Evolutionary conservation across 2,329 filamentous ascomycete genomes (phyloP), one percentile per base, ranked within the genome.

Genomic region (Chrysosphaeria jannelii): DNA sequence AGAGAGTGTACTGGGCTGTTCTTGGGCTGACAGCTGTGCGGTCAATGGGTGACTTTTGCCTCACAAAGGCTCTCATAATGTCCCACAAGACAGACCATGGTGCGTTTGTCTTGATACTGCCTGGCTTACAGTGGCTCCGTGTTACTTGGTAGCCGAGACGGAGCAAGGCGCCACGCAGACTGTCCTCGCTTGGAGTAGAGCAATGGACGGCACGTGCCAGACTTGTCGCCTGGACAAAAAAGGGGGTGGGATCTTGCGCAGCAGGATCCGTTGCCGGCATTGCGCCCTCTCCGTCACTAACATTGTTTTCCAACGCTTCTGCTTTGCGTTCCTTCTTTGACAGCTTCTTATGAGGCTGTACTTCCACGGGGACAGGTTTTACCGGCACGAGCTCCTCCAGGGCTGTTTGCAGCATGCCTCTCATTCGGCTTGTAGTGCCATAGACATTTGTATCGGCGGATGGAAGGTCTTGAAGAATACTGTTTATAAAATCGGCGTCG

Each of bases 11-110:
- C 2, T 72, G 75, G 1, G 76, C 50, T 24, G 57, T 72, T n/a
- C 56, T 57, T 19, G 63, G 53, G 34, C 61, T 69, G 26, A 89
- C 51, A 11, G 62, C 61, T 1, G 58, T 59, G 17, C 66, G 59
- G 38, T 72, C 88, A 27, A 89, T 53, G 0, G 79, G 78, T 0
- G 60, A 54, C 35, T 68, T 71, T 39, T 89, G 76, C 13, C 68
- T 59, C 9, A 72, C 61, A 76, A 78, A 97, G 44, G 90, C 78
- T 13, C 74, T 58, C 62, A 93, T 85, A 14, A 93, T 51, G 39
- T 88, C 71, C 79, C 85, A 93, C 22, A 97, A 58, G 0, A 75
- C 65, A 4, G 52, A 52, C 78, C 78, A 97, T 0, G 79, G 74
- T 9, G 85, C 85, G 43, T 93, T 65, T 0, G 85, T 93, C 48